Evolutionary conservation across 331 rosid genomes (phyloP), one percentile per base, ranked within the genome.

Genomic region (Saraca asoca): DNA sequence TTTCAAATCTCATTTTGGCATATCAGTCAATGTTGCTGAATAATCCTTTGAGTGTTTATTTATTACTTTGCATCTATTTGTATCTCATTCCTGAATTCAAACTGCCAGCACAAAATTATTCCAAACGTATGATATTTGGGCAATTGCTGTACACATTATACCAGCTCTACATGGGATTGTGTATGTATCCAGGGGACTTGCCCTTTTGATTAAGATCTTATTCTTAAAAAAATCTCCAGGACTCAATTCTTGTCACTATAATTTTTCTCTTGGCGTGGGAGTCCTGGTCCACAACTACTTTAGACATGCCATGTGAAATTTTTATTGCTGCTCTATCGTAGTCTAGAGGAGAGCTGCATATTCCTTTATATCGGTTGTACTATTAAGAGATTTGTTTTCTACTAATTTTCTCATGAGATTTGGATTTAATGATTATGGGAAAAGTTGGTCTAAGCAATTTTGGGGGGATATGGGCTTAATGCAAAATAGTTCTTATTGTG

Each of bases 1-100:
- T 68, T 35, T 38, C 71, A 7, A 15, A 11, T 53, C 44, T 35
- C 46, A 48, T 45, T 64, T 68, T 51, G 44, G 43, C 41, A 15
- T 51, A 48, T 7, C 35, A 53, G 14, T 43, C 46, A 2, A 7
- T 35, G 46, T 14, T 58, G 58, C 50, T 55, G 43, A 39, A 64
- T 70, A 43, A n/a, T 45, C 46, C 2, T 53, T 62, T 39, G 64
- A 29, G n/a, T 24, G 16, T 55, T 64, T 37, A 43, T 75, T 31
- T 43, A 17, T 42, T n/a, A 45, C 48, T 51, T 59, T 53, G 16
- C 44, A 59, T n/a, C n/a, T 66, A 55, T 44, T 12, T 35, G 19
- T 61, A 13, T 77, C 8, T 3, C n/a, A 6, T 19, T 0, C 39
- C 45, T 58, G 13, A 56, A 19, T 45, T 41, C 18, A 58, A 37